These are phyloP conservation scores for Closterium sp. DNA, from an alignment of 139 green algal species.

Conservation along the genomic window DNA sequence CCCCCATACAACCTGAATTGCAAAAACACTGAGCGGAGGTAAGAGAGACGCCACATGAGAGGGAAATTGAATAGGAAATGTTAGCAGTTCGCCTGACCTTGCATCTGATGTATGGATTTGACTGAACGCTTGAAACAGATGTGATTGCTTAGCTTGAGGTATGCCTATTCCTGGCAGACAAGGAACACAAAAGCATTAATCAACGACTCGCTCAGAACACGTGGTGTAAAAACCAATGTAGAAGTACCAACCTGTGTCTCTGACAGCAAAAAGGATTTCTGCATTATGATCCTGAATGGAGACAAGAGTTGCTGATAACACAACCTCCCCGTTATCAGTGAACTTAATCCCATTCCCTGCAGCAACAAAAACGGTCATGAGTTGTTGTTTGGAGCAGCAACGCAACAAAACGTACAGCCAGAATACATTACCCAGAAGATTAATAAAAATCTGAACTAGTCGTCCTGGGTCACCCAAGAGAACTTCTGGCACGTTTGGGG, in stretches of 20 bases:
- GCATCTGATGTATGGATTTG: conserved; percentile 37
- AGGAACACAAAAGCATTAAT: too few relatives aligned
- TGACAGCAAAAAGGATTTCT: neutral
- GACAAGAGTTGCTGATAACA: neutral
- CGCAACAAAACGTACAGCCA: too few relatives aligned
- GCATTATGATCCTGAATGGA: neutral
- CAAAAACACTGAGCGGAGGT: too few relatives aligned
- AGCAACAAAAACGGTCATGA: too few relatives aligned
- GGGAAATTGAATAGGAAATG: too few relatives aligned
- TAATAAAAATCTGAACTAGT: conserved; percentile 42
- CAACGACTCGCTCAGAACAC: too few relatives aligned
- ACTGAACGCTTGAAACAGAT: conserved; percentile 46
- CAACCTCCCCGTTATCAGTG: conserved; percentile 22
- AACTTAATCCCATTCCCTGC: conserved; percentile 47
- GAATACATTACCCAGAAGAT: conserved; percentile 36
- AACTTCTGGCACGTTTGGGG: conserved; percentile 2
- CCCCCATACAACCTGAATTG: conserved; percentile 24
- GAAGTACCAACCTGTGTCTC: neutral
- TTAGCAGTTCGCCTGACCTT: neutral
- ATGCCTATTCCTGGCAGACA: conserved; percentile 54
- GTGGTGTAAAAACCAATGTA: neutral
- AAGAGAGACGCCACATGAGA: too few relatives aligned
- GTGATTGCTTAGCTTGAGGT: conserved; percentile 22
- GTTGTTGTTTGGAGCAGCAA: too few relatives aligned
- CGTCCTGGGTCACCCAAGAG: conserved; percentile 31